A percentile compares a stretch with the other conserved stretches of the same genome.
These are phyloP conservation scores for Begonia fuchsioides DNA, from an alignment of 306 rosid genomes.

Conservation along the genomic window DNA sequence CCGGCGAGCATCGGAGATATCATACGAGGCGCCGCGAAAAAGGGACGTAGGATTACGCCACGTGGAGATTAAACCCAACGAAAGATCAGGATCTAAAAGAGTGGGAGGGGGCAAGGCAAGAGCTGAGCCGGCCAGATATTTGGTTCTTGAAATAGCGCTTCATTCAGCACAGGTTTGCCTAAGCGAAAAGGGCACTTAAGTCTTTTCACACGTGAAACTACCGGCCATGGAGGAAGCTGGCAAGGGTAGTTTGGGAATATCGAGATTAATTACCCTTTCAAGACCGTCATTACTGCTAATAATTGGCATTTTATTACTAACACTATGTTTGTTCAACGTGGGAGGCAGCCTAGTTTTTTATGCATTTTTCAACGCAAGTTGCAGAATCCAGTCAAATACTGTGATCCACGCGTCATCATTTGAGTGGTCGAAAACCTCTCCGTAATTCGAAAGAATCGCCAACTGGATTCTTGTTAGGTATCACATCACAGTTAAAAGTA, in stretches of 20 bases:
- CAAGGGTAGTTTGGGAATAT: constrained; percentile 8
- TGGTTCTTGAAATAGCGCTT: constrained; percentile 16
- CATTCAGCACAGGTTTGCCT: constrained; percentile 44
- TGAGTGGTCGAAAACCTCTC: too few relatives aligned
- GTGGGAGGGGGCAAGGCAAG: constrained; percentile 11
- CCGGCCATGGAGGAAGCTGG: too few relatives aligned
- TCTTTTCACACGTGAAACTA: not conserved
- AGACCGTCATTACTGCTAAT: constrained; percentile 5
- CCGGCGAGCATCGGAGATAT: constrained; percentile 5
- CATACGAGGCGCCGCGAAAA: constrained; percentile 20
- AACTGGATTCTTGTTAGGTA: too few relatives aligned
- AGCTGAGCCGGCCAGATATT: constrained; percentile 17
- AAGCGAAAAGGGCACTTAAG: constrained; percentile 5
- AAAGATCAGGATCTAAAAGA: constrained; percentile 9
- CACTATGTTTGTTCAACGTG: constrained; percentile 18
- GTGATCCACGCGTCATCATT: too few relatives aligned
- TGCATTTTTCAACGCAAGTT: too few relatives aligned
- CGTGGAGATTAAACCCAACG: constrained; percentile 4
- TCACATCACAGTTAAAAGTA: too few relatives aligned
- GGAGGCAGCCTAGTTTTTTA: constrained; percentile 28
- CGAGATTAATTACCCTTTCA: not conserved
- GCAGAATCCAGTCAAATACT: too few relatives aligned
- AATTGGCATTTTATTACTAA: constrained; percentile 5
- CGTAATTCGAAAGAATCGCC: too few relatives aligned
- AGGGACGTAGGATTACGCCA: constrained; percentile 5